Evolutionary conservation across 768 basidiomycete species (phyloP).

Genomic region (Boletellus ananiceps): DNA sequence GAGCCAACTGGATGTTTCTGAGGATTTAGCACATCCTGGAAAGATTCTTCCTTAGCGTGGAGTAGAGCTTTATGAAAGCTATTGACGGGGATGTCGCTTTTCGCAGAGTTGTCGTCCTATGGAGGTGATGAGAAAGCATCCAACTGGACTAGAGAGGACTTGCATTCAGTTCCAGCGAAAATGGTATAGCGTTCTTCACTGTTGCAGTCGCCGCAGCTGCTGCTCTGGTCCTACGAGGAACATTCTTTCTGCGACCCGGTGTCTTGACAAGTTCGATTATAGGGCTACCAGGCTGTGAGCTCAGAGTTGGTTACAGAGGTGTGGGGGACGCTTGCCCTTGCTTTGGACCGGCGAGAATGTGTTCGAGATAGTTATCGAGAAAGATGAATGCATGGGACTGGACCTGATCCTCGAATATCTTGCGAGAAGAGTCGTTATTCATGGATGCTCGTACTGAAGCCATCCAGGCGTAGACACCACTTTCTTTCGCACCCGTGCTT

Average conservation of each 20-base stretch:
- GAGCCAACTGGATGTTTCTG: not conserved
- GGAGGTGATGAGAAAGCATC: slow-evolving; percentile 9
- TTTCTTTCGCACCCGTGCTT: slow-evolving; percentile 7
- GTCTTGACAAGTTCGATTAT: slow-evolving; percentile 83
- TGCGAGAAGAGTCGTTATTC: slow-evolving; percentile 66
- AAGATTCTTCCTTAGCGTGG: slow-evolving; percentile 27
- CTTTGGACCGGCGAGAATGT: slow-evolving; percentile 59
- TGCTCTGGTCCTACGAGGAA: slow-evolving; percentile 48
- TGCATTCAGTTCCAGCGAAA: slow-evolving; percentile 51
- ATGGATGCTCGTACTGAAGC: slow-evolving; percentile 62
- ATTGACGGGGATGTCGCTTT: slow-evolving; percentile 43
- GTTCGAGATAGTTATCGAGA: slow-evolving; percentile 72
- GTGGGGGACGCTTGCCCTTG: slow-evolving; percentile 48
- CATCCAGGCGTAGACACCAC: slow-evolving; percentile 67
- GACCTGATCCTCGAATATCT: slow-evolving; percentile 67
- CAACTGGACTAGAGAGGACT: slow-evolving; percentile 2
- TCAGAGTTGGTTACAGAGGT: not conserved
- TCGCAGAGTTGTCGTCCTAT: slow-evolving; percentile 33
- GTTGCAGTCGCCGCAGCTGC: slow-evolving; percentile 39
- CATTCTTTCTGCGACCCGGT: slow-evolving; percentile 65
- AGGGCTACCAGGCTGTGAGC: slow-evolving; percentile 38
- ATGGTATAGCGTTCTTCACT: slow-evolving; percentile 36
- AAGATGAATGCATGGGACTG: slow-evolving; percentile 75
- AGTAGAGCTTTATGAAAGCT: slow-evolving; percentile 45
- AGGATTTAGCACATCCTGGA: not conserved